Evolutionary conservation across 23 red algal species (phyloP).

Genomic region (Gracilaria domingensis): DNA sequence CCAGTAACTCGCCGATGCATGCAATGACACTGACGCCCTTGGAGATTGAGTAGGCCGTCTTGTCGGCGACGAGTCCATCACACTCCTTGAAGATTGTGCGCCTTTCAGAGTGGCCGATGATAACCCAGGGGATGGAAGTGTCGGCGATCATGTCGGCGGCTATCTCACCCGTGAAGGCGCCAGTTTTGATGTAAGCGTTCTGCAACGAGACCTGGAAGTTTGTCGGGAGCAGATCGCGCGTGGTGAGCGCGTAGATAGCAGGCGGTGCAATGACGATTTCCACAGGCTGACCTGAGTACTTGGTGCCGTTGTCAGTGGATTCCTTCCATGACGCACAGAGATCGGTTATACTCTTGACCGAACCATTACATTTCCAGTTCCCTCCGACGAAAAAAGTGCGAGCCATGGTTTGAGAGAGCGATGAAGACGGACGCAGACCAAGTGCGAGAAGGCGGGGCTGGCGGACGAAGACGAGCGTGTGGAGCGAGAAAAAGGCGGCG

Average conservation of each 20-base stretch:
- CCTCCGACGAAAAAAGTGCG: constrained; percentile 94
- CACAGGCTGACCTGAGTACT: constrained; percentile 61
- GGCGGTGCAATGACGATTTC: constrained; percentile 89
- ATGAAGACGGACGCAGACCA: background rate
- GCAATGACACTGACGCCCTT: constrained; percentile 84
- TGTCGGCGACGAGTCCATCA: constrained; percentile 82
- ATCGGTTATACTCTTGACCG: constrained; percentile 65
- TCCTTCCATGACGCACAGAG: constrained; percentile 73
- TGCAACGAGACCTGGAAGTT: constrained; percentile 86
- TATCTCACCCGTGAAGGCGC: constrained; percentile 94
- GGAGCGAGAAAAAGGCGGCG: too few species aligned
- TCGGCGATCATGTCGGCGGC: constrained; percentile 94
- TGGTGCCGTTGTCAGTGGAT: constrained; percentile 72
- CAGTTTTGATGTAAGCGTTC: constrained; percentile 77
- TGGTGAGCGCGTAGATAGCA: constrained; percentile 66
- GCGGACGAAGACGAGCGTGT: background rate
- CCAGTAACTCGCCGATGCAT: constrained; percentile 91
- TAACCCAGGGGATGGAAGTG: constrained; percentile 70
- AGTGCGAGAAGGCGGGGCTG: background rate
- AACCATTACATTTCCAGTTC: constrained; percentile 99
- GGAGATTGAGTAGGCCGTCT: constrained; percentile 84
- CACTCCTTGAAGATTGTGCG: constrained; percentile 79
- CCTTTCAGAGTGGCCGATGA: constrained; percentile 87
- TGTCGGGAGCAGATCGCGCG: constrained; percentile 55
- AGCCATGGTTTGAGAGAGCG: constrained; percentile 55